phyloP scores from a whole-genome alignment of 176 grass and related monocot genomes.

The Carex pumila region DNA sequence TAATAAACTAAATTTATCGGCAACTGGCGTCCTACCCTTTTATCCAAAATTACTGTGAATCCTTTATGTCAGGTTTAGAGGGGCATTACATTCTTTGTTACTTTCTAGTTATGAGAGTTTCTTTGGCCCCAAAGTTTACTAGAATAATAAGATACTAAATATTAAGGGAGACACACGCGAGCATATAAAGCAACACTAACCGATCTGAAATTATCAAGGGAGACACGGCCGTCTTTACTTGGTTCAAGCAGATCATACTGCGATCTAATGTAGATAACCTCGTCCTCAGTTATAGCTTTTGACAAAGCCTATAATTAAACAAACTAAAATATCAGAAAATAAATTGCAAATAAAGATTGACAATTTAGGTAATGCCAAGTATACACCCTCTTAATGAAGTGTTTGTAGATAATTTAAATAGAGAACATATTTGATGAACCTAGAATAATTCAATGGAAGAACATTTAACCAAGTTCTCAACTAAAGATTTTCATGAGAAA shows the following conservation, averaged over 20 bases:
- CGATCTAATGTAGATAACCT: conserved; percentile 73
- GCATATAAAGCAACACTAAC: conserved; percentile 30
- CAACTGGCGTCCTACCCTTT: not conserved
- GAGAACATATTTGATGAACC: too few species aligned
- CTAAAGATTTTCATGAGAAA: not conserved
- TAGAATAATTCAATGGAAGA: not conserved
- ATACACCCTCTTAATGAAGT: not conserved
- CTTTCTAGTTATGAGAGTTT: not conserved
- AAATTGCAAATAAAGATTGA: not conserved
- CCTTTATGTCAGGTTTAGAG: not conserved
- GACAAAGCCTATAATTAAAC: conserved; percentile 64
- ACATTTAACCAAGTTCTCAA: not conserved
- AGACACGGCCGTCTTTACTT: conserved; percentile 60
- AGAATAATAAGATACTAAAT: not conserved
- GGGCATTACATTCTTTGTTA: not conserved
- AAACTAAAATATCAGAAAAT: not conserved
- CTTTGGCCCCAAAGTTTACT: not conserved
- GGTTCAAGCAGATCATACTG: conserved; percentile 88
- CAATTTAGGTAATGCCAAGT: not conserved
- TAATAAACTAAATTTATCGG: not conserved
- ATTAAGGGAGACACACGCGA: not conserved
- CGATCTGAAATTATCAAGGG: conserved; percentile 82
- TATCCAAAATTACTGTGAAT: not conserved
- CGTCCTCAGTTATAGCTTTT: conserved; percentile 85
- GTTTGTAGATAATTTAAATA: not conserved